Evolutionary conservation across 2,329 filamentous ascomycete genomes (phyloP).

Genomic region (Penicillium sp.): DNA sequence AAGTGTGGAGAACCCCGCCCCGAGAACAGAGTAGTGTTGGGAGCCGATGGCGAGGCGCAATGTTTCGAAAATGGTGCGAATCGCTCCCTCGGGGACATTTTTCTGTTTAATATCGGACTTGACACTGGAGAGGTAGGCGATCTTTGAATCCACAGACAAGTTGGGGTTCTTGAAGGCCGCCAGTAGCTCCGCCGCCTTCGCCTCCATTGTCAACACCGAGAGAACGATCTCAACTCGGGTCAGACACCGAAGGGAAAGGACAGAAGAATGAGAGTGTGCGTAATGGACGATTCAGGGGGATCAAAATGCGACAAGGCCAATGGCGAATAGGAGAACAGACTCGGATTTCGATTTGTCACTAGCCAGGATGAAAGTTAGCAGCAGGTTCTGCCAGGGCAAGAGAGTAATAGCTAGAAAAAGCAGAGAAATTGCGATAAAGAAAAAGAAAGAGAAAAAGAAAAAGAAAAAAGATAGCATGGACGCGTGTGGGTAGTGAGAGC

Average conservation of each 20-base stretch:
- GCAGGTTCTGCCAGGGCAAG: background rate
- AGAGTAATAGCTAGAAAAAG: background rate
- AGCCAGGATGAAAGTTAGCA: background rate
- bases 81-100: conserved; percentile 72
- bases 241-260: conserved; percentile 19
- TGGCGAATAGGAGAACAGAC: background rate
- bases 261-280: conserved; percentile 10
- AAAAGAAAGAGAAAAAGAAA: too few species aligned
- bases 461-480: background rate
- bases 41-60: conserved; percentile 72
- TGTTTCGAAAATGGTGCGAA: conserved; percentile 76
- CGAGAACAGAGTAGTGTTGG: conserved; percentile 72
- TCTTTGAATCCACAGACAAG: conserved; percentile 66
- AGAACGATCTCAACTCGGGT: conserved; percentile 7
- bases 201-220: conserved; percentile 50
- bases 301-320: background rate
- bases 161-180: conserved; percentile 60
- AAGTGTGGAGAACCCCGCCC: conserved; percentile 81
- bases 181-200: conserved; percentile 54
- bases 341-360: background rate
- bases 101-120: conserved; percentile 92
- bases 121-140: conserved; percentile 67
- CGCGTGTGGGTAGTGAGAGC: background rate
- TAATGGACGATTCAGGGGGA: background rate
- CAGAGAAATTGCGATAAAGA: background rate